Evolutionary conservation across 306 rosid species (phyloP).

Genomic region (Hippophae tibetana): DNA sequence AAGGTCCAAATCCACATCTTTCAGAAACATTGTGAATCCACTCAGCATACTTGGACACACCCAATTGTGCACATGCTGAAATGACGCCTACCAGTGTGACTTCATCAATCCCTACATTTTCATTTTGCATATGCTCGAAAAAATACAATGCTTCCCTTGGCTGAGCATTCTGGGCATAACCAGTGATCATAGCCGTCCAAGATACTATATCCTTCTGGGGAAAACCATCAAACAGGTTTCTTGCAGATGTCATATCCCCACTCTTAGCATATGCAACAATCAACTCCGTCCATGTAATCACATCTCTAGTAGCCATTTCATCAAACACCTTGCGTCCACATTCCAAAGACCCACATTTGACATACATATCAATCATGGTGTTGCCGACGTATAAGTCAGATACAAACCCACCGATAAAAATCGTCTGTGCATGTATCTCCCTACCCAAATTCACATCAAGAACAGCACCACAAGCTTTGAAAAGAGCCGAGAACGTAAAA

Average conservation of each 20-base stretch:
- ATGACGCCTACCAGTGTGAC: conserved; percentile 56
- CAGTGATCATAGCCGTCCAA: conserved; percentile 79
- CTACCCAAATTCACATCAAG: conserved; percentile 32
- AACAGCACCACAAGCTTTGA: conserved; percentile 39
- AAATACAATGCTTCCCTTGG: conserved; percentile 52
- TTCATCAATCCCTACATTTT: conserved; percentile 45
- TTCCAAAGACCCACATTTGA: conserved; percentile 39
- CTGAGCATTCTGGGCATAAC: conserved; percentile 67
- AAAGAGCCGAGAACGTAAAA: conserved; percentile 68
- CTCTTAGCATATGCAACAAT: conserved; percentile 52
- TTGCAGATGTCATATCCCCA: conserved; percentile 55
- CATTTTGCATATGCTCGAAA: conserved; percentile 36
- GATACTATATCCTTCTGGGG: conserved; percentile 65
- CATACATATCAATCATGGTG: conserved; percentile 62
- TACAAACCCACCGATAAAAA: conserved; percentile 54
- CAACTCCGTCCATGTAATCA: conserved; percentile 68
- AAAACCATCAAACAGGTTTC: conserved; percentile 48
- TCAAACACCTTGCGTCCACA: conserved; percentile 62
- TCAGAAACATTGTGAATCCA: conserved; percentile 60
- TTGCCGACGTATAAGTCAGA: conserved; percentile 65
- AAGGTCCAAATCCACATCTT: conserved; percentile 35
- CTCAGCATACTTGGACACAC: conserved; percentile 36
- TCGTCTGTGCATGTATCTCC: conserved; percentile 62
- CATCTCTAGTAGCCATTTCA: conserved; percentile 72
- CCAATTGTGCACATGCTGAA: conserved; percentile 79